Evolutionary conservation across 2,329 filamentous ascomycete species (phyloP), one percentile per base, ranked within the genome.

Genomic region (Fusarium haematococcum): DNA sequence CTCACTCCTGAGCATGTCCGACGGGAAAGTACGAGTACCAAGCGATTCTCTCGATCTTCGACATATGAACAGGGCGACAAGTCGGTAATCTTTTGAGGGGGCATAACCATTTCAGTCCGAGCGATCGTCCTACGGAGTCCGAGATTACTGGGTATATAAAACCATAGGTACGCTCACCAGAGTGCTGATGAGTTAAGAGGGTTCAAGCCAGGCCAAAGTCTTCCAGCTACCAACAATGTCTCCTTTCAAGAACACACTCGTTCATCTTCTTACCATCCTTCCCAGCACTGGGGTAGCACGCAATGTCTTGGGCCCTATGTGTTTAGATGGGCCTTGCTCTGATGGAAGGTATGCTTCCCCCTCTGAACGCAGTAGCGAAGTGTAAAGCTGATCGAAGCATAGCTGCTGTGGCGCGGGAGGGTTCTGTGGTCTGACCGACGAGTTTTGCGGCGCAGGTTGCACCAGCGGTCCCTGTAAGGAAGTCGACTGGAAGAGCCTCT

Each of bases 401-500:
- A 65, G 54, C 54, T 65, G 63, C 41, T 59, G 54, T 20, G 56
- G 56, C 11, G 8, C 35, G 3, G 54, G 52, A 14, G 54, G 54
- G 6, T 59, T 33, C 32, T 50, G 63, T 16, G 54, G 54, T 10
- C 35, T 45, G 32, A 58, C 32, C 16, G 63, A 65, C 11, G 32
- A 59, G 5, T 50, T 50, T 20, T 59, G 63, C n/a, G 54, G 63
- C 11, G 63, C 39, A 14, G 54, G 63, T 4, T 65, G 63, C 63
- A 50, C 63, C 23, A 59, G 41, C 18, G 52, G 63, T 2, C 63
- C 63, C 16, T 59, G 63, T 14, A n/a, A 58, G 32, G 39, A 65
- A 11, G 32, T 41, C 30, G 35, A 65, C 11, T 65, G 41, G 41
- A 43, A 35, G 50, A 48, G 33, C 18, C 54, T 50, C 63, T 56